A percentile compares a stretch with the other conserved stretches of the same genome.
Conservation (phyloP, 202 grass and related monocot genomes). For the Cymbopogon flexuosus region DNA sequence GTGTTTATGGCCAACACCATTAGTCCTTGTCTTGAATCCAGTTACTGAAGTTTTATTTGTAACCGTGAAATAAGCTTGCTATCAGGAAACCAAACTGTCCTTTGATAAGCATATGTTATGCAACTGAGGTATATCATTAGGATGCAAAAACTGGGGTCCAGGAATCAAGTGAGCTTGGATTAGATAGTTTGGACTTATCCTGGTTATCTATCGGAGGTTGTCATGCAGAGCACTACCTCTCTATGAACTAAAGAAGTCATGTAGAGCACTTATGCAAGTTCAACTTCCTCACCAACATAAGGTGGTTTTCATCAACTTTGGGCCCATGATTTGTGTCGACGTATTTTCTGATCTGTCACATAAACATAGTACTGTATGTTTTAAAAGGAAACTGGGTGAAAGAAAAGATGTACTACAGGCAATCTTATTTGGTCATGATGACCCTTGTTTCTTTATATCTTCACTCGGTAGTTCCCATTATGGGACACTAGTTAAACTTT, state of each 20-base stretch:
- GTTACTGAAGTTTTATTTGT: background rate
- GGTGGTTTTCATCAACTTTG: background rate
- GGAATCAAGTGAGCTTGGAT: slow-evolving; percentile 6
- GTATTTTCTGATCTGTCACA: background rate
- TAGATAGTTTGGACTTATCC: slow-evolving; percentile 23
- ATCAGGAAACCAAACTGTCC: background rate
- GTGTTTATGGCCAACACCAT: background rate
- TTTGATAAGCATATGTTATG: background rate
- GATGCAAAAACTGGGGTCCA: background rate
- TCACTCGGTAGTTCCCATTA: background rate
- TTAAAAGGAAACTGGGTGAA: background rate
- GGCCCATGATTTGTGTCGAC: background rate
- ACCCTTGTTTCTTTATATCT: too few relatives aligned
- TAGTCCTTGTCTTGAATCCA: background rate
- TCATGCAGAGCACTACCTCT: slow-evolving; percentile 35
- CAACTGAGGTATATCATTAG: slow-evolving; percentile 9
- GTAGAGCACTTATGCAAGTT: slow-evolving; percentile 25
- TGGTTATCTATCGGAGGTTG: background rate
- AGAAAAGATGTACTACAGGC: too few relatives aligned
- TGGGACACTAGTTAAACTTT: background rate
- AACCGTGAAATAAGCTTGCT: background rate
- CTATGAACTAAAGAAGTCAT: slow-evolving; percentile 16
- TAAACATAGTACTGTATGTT: background rate
- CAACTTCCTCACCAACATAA: slow-evolving; percentile 14
- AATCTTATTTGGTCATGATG: too few relatives aligned